Percentiles rank a stretch among this genome's conserved stretches.
phyloP scores from a whole-genome alignment of 495 filamentous ascomycete genomes.

The Penicillium steckii region DNA sequence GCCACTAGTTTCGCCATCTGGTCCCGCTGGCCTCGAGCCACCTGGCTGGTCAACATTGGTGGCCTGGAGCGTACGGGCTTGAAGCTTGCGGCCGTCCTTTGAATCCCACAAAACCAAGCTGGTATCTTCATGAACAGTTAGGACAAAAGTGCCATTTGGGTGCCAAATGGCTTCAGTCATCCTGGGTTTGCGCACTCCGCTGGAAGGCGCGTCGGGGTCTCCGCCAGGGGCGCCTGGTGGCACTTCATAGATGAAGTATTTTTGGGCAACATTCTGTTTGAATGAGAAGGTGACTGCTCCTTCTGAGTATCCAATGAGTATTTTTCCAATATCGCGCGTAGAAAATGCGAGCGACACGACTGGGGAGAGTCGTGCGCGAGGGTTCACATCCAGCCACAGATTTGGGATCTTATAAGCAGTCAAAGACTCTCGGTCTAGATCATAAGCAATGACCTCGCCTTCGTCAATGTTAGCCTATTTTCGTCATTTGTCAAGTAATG shows the following conservation, averaged over 20 bases:
- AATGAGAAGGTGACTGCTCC: conserved; percentile 90
- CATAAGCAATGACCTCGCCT: conserved; percentile 84
- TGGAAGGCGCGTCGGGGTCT: conserved; percentile 56
- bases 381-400: conserved; percentile 70
- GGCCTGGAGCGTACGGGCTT: conserved; percentile 76
- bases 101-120: conserved; percentile 92
- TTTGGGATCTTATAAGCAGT: conserved; percentile 80
- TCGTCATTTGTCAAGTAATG: not conserved
- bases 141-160: conserved; percentile 86
- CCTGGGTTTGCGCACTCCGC: conserved; percentile 60
- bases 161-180: conserved; percentile 87
- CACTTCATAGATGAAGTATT: conserved; percentile 80
- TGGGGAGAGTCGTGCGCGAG: conserved; percentile 53
- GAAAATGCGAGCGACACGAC: conserved; percentile 81
- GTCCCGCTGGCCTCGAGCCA: conserved; percentile 39
- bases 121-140: conserved; percentile 86
- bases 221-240: conserved; percentile 86
- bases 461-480: not conserved
- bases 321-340: conserved; percentile 87
- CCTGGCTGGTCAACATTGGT: conserved; percentile 66
- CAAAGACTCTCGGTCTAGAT: conserved; percentile 76
- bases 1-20: conserved; percentile 33
- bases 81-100: conserved; percentile 82
- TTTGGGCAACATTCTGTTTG: conserved; percentile 76
- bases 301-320: conserved; percentile 82